Base-by-base conservation (phyloP, 2,329 filamentous ascomycete genomes). In the Endocalyx cinctus region DNA sequence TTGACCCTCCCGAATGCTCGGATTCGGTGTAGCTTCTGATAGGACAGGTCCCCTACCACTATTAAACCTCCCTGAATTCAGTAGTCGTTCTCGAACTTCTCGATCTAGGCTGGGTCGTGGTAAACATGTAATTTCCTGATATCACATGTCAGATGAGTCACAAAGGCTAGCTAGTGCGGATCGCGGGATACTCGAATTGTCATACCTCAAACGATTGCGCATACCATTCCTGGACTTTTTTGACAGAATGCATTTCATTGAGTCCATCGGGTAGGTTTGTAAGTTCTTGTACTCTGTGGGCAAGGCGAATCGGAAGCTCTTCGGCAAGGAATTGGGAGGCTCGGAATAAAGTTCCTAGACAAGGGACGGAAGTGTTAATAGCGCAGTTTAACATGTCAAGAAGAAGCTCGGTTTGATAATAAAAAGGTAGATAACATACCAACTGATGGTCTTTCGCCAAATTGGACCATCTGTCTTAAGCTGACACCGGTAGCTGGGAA, bases 281-380 rank as follows among this genome's bases (percentile, higher is more conserved):
- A 37, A 98, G 78, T 67, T 98, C 92, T 63, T 95, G 86, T 39
- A 98, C 92, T 45, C 92, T 85, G 66, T 98, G 92, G 51, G 92
- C 92, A 41, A 98, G 74, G 33, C 92, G 86, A 54, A 98, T 98
- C 48, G 92, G 92, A 16, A 98, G 79, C 70, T 98, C 92, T 70
- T 98, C 92, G 53, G 90, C 92, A 38, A 98, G 81, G 65, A 98
- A 98, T 68, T 97, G 92, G 17, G 92, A 97, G 33, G 92, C 92
- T 59, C 90, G 86, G 68, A 97, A 98, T 36, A 98, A 74, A 33
- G 92, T 98, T 48, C 90, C 90, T 92, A 51, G 18, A 18, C 26
- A 35, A 31, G 29, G 39, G 19, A 28, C 26, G 34, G 31, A 23
- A 31, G 27, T 30, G 25, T 35, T 37, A 35, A 37, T 23, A 46